Evolutionary conservation across 192 early-diverging fungal genomes (phyloP).

Genomic region (Umbelopsis ramanniana): DNA sequence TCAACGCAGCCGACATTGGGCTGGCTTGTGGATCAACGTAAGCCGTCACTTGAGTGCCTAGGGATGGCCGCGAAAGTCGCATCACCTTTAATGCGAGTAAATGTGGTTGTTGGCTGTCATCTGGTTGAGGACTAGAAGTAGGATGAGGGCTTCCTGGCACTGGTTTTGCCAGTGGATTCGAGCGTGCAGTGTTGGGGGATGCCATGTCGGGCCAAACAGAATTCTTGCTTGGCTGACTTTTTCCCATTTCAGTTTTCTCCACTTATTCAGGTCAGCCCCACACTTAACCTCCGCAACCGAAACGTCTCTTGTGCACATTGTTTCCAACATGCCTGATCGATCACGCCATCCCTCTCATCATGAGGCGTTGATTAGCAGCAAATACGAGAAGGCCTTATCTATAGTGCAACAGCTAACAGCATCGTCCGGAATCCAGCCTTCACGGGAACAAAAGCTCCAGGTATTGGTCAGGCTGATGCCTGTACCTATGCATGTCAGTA

Average conservation of each 20-base stretch:
- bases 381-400: constrained; percentile 37
- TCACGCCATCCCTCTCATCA: constrained; percentile 14
- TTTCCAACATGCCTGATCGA: constrained; percentile 15
- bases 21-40: constrained; percentile 36
- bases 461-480: constrained; percentile 7
- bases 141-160: not conserved
- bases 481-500: not conserved
- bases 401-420: constrained; percentile 37
- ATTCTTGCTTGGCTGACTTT: not conserved
- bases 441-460: constrained; percentile 40
- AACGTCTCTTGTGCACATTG: not conserved
- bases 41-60: constrained; percentile 41
- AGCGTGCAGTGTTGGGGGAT: constrained; percentile 4
- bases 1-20: constrained; percentile 24
- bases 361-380: constrained; percentile 19
- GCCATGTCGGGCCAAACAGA: not conserved
- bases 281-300: constrained; percentile 19
- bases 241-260: not conserved
- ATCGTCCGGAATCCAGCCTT: constrained; percentile 37
- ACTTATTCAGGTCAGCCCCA: not conserved
- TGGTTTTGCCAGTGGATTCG: constrained; percentile 3
- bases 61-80: constrained; percentile 75
- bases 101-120: constrained; percentile 56
- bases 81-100: constrained; percentile 89
- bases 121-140: not conserved